Percentiles rank a stretch among this genome's conserved stretches.
Conservation (phyloP, 2,329 filamentous ascomycete species). For the Pleurostoma richardsiae region DNA sequence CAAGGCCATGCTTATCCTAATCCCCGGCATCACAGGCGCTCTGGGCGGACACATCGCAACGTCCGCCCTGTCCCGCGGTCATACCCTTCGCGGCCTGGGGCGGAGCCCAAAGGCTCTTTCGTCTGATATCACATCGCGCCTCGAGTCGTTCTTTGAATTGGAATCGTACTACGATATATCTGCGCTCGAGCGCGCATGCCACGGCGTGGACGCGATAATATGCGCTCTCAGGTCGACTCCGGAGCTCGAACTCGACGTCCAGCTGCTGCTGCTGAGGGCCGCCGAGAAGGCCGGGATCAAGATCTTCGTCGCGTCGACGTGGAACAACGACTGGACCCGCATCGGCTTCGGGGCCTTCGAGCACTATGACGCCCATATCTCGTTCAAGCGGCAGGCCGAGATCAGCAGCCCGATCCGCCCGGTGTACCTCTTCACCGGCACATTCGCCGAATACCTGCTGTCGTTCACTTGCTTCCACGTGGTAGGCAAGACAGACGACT, state of each 20-base stretch:
- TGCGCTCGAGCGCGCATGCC: slow-evolving; percentile 3
- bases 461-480: too few relatives aligned
- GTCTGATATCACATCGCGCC: background rate
- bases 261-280: slow-evolving; percentile 27
- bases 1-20: slow-evolving; percentile 25
- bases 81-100: slow-evolving; percentile 26
- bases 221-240: slow-evolving; percentile 1
- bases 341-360: slow-evolving; percentile 20
- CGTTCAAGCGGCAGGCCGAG: slow-evolving; percentile 23
- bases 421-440: slow-evolving; percentile 22
- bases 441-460: too few relatives aligned
- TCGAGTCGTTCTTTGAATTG: slow-evolving; percentile 1
- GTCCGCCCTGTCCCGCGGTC: slow-evolving; percentile 17
- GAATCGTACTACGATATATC: slow-evolving; percentile 1
- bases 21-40: slow-evolving; percentile 28
- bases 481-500: too few relatives aligned
- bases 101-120: slow-evolving; percentile 16
- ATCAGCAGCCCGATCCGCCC: slow-evolving; percentile 19
- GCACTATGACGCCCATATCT: slow-evolving; percentile 24
- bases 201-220: slow-evolving; percentile 6
- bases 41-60: slow-evolving; percentile 22
- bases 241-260: slow-evolving; percentile 21
- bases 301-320: slow-evolving; percentile 19
- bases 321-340: slow-evolving; percentile 26
- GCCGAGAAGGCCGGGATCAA: slow-evolving; percentile 26